phyloP scores from a whole-genome alignment of 2,329 filamentous ascomycete species.

The Colletotrichum liriopes region DNA sequence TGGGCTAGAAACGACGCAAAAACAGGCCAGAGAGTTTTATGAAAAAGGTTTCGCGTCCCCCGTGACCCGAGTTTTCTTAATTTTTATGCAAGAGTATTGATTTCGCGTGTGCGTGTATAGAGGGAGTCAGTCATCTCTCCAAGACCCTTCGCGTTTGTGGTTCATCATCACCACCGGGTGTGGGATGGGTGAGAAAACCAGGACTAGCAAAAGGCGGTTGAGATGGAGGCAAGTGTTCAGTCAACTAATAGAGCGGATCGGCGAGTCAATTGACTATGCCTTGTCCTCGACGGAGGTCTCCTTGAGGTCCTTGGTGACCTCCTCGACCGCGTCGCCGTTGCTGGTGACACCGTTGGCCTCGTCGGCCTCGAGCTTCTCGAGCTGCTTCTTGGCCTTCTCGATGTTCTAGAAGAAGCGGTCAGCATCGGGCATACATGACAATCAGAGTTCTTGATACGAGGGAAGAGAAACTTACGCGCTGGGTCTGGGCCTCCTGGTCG shows the following conservation, averaged over 20 bases:
- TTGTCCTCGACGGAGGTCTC: slow-evolving; percentile 68
- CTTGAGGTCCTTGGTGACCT: slow-evolving; percentile 67
- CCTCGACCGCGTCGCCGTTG: slow-evolving; percentile 69
- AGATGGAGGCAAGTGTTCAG: slow-evolving; percentile 8
- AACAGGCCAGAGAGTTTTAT: slow-evolving; percentile 30
- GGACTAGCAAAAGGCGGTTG: background rate
- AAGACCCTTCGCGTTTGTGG: background rate
- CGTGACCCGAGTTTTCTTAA: slow-evolving; percentile 23
- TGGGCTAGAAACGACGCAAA: slow-evolving; percentile 39
- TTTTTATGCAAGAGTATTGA: slow-evolving; percentile 32
- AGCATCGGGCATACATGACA: slow-evolving; percentile 45
- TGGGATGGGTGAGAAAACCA: background rate
- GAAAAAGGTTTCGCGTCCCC: slow-evolving; percentile 25
- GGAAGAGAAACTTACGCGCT: slow-evolving; percentile 77
- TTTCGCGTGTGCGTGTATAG: slow-evolving; percentile 23
- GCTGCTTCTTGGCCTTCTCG: slow-evolving; percentile 95
- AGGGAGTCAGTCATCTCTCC: background rate
- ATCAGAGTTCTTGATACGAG: background rate
- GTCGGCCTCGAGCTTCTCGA: slow-evolving; percentile 86
- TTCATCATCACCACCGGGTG: background rate
- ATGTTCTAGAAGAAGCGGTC: slow-evolving; percentile 79
- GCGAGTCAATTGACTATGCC: slow-evolving; percentile 52
- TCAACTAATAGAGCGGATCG: slow-evolving; percentile 31
- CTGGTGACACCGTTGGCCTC: slow-evolving; percentile 66
- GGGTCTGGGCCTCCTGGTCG: slow-evolving; percentile 90